phyloP scores from a whole-genome alignment of 495 filamentous ascomycete species.

The Penicillium antarcticum region DNA sequence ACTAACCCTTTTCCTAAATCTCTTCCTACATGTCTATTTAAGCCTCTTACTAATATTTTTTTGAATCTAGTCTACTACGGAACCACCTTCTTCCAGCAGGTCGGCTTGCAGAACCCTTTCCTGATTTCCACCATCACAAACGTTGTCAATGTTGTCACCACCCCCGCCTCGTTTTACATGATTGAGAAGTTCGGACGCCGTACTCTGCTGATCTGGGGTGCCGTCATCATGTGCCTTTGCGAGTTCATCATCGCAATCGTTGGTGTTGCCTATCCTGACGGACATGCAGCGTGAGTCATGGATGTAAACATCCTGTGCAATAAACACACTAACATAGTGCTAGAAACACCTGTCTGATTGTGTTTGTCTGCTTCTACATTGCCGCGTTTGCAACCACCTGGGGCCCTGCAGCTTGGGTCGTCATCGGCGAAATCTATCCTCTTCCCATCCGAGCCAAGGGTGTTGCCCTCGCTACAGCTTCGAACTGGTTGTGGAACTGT shows the following conservation, averaged over 20 bases:
- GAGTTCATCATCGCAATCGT: slow-evolving; percentile 59
- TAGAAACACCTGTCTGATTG: slow-evolving; percentile 43
- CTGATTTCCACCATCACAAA: slow-evolving; percentile 64
- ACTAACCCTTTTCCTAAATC: slow-evolving; percentile 13
- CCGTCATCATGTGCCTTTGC: slow-evolving; percentile 56
- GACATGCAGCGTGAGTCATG: slow-evolving; percentile 20
- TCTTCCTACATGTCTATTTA: too few species aligned
- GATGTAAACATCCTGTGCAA: not conserved
- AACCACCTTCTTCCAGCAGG: slow-evolving; percentile 62
- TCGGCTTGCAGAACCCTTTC: slow-evolving; percentile 63
- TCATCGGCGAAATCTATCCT: slow-evolving; percentile 80
- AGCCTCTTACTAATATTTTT: slow-evolving; percentile 13
- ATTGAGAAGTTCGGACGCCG: slow-evolving; percentile 75
- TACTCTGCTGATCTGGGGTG: slow-evolving; percentile 67
- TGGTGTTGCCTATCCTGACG: slow-evolving; percentile 45
- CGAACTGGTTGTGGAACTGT: slow-evolving; percentile 81
- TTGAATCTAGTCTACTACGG: slow-evolving; percentile 56
- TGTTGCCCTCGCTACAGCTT: slow-evolving; percentile 71
- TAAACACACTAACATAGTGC: not conserved
- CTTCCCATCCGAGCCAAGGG: slow-evolving; percentile 74
- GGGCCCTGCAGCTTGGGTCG: slow-evolving; percentile 77
- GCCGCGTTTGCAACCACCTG: slow-evolving; percentile 79
- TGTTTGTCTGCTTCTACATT: slow-evolving; percentile 82
- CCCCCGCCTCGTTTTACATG: slow-evolving; percentile 66
- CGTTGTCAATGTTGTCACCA: slow-evolving; percentile 63